Conservation (phyloP, 495 filamentous ascomycete species). For the Clohesyomyces aquaticus region DNA sequence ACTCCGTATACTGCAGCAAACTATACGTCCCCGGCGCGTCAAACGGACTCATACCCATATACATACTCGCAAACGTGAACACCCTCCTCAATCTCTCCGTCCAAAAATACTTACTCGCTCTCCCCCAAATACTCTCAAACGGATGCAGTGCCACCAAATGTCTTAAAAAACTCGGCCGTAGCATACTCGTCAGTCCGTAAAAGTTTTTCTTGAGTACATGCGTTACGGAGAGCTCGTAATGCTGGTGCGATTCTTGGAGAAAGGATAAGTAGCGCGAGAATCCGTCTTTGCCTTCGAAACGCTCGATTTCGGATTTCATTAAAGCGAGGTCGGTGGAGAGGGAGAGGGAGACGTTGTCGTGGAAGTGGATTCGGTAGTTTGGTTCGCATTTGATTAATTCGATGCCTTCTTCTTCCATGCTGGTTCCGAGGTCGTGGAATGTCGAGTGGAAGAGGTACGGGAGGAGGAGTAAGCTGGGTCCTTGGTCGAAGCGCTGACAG, state of each 20-base stretch:
- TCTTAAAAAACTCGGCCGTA: constrained; percentile 55
- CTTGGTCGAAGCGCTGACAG: constrained; percentile 68
- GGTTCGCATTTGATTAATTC: constrained; percentile 68
- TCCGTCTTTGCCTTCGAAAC: constrained; percentile 66
- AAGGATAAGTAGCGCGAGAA: constrained; percentile 65
- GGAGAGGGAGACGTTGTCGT: constrained; percentile 61
- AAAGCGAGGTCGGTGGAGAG: constrained; percentile 62
- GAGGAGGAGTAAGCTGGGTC: constrained; percentile 69
- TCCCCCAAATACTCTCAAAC: constrained; percentile 64
- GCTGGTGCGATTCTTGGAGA: constrained; percentile 62
- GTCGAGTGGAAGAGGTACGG: constrained; percentile 66
- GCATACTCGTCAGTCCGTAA: constrained; percentile 56
- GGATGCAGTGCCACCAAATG: constrained; percentile 63
- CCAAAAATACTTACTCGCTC: constrained; percentile 64
- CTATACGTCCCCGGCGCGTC: constrained; percentile 73
- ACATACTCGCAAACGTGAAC: constrained; percentile 77
- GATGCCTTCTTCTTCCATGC: constrained; percentile 61
- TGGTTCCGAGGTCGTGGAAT: constrained; percentile 66
- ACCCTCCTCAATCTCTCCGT: constrained; percentile 67
- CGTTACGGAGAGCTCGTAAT: constrained; percentile 65
- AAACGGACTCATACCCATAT: constrained; percentile 76
- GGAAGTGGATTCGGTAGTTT: constrained; percentile 72
- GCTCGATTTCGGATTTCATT: constrained; percentile 71
- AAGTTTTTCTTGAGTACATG: constrained; percentile 69
- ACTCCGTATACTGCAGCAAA: constrained; percentile 71